These are phyloP conservation scores for Ceratobasidium sp. DNA, from an alignment of 1,284 basidiomycete genomes.

Conservation along the genomic window DNA sequence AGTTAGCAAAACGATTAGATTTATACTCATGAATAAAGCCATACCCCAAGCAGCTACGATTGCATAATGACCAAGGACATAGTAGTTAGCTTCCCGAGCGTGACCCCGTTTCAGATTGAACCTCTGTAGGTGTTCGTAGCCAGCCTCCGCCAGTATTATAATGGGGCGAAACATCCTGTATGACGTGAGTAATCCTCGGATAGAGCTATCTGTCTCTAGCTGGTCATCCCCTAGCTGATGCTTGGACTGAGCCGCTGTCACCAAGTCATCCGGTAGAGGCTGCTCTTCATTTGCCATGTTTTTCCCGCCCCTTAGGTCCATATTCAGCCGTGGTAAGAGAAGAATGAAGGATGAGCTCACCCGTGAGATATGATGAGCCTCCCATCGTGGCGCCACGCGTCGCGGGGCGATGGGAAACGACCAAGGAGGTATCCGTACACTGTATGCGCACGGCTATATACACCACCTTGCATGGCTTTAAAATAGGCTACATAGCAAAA, in stretches of 20 bases:
- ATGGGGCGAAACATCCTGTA: conserved; percentile 42
- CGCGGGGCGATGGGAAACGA: conserved; percentile 40
- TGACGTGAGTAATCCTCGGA: conserved; percentile 27
- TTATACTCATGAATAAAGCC: not conserved
- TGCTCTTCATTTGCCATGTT: conserved; percentile 29
- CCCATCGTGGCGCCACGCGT: conserved; percentile 40
- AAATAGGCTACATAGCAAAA: conserved; percentile 21
- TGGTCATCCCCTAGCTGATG: conserved; percentile 43
- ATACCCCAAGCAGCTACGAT: conserved; percentile 43
- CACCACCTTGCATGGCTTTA: conserved; percentile 43
- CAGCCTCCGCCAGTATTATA: conserved; percentile 35
- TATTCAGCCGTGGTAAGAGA: not conserved
- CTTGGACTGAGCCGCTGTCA: not conserved
- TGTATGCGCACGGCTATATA: conserved; percentile 38
- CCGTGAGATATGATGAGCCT: conserved; percentile 43
- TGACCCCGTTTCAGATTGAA: conserved; percentile 35
- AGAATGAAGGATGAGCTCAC: not conserved
- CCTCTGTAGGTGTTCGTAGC: conserved; percentile 34
- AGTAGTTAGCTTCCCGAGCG: conserved; percentile 30
- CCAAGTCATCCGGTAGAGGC: conserved; percentile 7
- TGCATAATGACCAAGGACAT: conserved; percentile 42
- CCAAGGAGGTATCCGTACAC: conserved; percentile 44
- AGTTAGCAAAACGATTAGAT: not conserved
- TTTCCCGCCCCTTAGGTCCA: conserved; percentile 28
- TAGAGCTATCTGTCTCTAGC: conserved; percentile 33